Percentiles rank a stretch among this genome's conserved stretches.
Conservation (phyloP, 192 early-diverging fungal genomes). For the Coemansia sp. region DNA sequence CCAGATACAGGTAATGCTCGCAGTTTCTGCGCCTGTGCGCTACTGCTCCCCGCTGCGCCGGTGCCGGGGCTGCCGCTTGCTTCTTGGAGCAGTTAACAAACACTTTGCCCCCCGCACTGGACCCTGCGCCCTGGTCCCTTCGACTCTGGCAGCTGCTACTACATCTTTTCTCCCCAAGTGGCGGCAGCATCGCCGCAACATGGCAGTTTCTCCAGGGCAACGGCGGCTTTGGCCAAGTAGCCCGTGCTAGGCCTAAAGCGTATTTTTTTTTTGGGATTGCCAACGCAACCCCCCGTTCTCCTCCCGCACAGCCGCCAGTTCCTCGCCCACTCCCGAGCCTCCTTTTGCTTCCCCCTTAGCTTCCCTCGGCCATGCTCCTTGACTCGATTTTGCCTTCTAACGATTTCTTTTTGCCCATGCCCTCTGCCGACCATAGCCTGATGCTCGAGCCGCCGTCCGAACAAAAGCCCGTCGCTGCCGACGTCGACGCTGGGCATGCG, state of each 20-base stretch:
- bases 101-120: neutral
- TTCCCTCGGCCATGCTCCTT: conserved; percentile 5
- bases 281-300: neutral
- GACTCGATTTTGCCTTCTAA: conserved; percentile 22
- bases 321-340: neutral
- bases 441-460: conserved; percentile 20
- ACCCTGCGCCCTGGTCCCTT: conserved; percentile 2
- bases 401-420: conserved; percentile 10
- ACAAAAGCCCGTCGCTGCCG: neutral
- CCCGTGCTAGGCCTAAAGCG: conserved; percentile 1
- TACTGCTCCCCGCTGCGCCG: conserved; percentile 12
- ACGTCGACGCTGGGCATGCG: neutral
- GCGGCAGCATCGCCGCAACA: conserved; percentile 5
- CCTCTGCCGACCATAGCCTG: conserved; percentile 5
- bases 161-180: neutral
- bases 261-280: neutral
- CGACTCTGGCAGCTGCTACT: neutral
- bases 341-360: neutral
- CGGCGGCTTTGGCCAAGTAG: neutral
- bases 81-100: conserved; percentile 22
- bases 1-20: conserved; percentile 35
- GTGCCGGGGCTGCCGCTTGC: neutral
- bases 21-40: conserved; percentile 8
- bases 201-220: conserved; percentile 3
- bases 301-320: neutral